phyloP scores from a whole-genome alignment of 2,329 filamentous ascomycete genomes.

The Claviceps capensis region DNA sequence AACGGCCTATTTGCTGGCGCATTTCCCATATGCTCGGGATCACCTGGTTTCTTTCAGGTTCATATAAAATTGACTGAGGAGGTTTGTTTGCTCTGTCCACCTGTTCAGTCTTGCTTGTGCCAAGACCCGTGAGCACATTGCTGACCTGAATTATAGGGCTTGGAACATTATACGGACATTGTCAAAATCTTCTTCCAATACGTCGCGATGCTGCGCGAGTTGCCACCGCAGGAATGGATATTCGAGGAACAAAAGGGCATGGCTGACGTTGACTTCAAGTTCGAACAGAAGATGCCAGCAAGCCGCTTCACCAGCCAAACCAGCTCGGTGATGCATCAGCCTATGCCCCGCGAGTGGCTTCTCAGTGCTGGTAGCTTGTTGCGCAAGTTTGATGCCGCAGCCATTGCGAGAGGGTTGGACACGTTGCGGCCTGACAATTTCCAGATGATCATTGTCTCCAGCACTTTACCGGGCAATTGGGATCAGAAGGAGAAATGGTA shows the following conservation, averaged over 20 bases:
- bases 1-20: constrained; percentile 69
- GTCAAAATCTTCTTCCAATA: constrained; percentile 83
- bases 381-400: constrained; percentile 64
- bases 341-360: constrained; percentile 73
- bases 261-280: constrained; percentile 88
- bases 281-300: constrained; percentile 82
- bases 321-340: constrained; percentile 82
- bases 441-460: constrained; percentile 68
- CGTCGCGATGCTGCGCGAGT: constrained; percentile 69
- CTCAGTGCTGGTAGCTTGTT: constrained; percentile 68
- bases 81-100: constrained; percentile 25
- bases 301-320: constrained; percentile 79
- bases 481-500: constrained; percentile 93
- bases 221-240: constrained; percentile 79
- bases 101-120: neutral
- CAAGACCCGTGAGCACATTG: neutral
- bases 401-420: constrained; percentile 59
- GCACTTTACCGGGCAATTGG: constrained; percentile 73
- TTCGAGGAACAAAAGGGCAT: constrained; percentile 84
- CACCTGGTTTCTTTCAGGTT: constrained; percentile 64
- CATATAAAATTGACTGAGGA: constrained; percentile 73
- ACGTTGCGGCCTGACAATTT: constrained; percentile 81
- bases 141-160: constrained; percentile 27
- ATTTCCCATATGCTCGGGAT: constrained; percentile 62
- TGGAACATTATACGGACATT: constrained; percentile 71